Base-by-base conservation (phyloP, 2,329 filamentous ascomycete species). In the Talaromyces sp. region DNA sequence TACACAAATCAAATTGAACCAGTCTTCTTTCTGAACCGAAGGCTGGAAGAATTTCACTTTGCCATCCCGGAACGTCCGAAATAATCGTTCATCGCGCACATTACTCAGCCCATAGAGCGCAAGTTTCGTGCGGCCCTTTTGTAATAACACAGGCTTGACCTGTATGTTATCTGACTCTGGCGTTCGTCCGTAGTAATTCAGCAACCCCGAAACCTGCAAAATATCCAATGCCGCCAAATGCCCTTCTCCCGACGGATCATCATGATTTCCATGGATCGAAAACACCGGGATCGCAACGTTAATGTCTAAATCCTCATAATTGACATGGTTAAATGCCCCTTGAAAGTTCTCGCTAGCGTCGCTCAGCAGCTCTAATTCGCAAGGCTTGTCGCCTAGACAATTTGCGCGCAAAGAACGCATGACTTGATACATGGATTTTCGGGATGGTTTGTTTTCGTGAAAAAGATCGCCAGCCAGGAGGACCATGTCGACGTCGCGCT, bases 211-310 rank as follows among this genome's bases (percentile, higher is more conserved):
- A 1, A 95, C 90, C 75, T 98, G 93, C 3, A 99, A 84, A 16
- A 99, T 79, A 75, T 99, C 95, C 11, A 99, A 84, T 0, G 94
- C 93, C 68, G 95, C 96, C 69, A 90, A 89, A 75, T 96, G 92
- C 11, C 93, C 95, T 72, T 97, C 93, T 10, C 95, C 95, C n/a
- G 93, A 96, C 0, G 95, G 95, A 74, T 99, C 95, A 74, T 99
- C 95, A 75, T 99, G 95, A 73, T 99, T 99, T 54, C 95, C 95
- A 72, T 99, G 96, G 47, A 99, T 99, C 0, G 94, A 97, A 75
- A 99, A 99, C 33, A 99, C 93, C 0, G 95, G 95, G 64, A 98
- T 97, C 1, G 93, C 92, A 67, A 99, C 88, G 72, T 99, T 99
- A 77, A 99, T 97, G 72, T 99, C 92, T 27, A 92, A 88, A 72